phyloP scores from a whole-genome alignment of 2,329 filamentous ascomycete species.

The Colletotrichum spaethianum region DNA sequence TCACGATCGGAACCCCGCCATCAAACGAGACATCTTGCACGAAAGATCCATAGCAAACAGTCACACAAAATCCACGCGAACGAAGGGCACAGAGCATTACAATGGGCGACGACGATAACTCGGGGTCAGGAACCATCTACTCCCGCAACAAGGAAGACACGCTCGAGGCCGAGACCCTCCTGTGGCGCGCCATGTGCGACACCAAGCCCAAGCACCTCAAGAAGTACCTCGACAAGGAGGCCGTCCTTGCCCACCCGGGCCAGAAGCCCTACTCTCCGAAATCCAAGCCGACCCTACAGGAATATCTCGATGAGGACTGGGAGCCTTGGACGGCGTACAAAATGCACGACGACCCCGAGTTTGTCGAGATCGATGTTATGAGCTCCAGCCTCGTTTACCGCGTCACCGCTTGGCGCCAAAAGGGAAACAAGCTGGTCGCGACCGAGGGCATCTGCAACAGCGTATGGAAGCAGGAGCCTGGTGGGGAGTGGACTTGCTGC shows the following conservation, averaged over 20 bases:
- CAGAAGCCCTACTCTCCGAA: conserved; percentile 48
- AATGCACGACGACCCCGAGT: conserved; percentile 53
- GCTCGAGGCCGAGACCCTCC: conserved; percentile 52
- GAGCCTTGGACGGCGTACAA: conserved; percentile 55
- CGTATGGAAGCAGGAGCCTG: conserved; percentile 51
- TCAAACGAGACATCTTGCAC: not conserved
- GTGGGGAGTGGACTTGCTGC: conserved; percentile 53
- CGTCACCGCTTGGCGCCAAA: conserved; percentile 51
- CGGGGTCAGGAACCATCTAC: conserved; percentile 45
- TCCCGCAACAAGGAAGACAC: conserved; percentile 54
- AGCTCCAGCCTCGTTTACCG: conserved; percentile 50
- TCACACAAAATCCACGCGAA: not conserved
- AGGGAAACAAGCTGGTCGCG: conserved; percentile 48
- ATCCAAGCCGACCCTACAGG: conserved; percentile 50
- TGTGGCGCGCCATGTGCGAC: conserved; percentile 53
- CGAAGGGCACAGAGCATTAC: not conserved
- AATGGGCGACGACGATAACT: conserved; percentile 35
- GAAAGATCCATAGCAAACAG: not conserved
- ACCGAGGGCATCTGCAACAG: conserved; percentile 53
- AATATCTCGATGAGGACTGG: conserved; percentile 51
- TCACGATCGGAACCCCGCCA: not conserved
- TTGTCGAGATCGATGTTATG: conserved; percentile 57
- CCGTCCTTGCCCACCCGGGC: conserved; percentile 51
- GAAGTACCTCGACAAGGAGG: conserved; percentile 54
- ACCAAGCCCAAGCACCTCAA: conserved; percentile 49